Evolutionary conservation across 139 green algal genomes (phyloP), one percentile per base, ranked within the genome.

Genomic region (Volvox reticuliferus): DNA sequence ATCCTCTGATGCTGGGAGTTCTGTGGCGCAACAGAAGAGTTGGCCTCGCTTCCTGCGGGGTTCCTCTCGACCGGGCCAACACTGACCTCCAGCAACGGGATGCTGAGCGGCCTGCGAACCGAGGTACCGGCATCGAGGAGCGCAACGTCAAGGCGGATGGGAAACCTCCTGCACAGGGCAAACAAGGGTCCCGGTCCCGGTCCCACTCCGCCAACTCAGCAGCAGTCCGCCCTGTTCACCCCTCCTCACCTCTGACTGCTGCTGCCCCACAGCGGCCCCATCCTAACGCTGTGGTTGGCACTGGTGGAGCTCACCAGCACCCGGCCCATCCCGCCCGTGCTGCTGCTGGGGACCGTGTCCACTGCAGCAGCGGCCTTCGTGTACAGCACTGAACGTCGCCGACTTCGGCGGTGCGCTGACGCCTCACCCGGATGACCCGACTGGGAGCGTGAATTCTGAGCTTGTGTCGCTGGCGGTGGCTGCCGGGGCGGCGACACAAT

Each of bases 331-430:
- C 5, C 0, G 1, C 71, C 71, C 71, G 9, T 30, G 22, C 71
- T 30, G 26, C 71, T 30, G 33, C 76, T 73, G 35, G 24, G 2
- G 22, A 0, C 69, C 28, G 85, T 28, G 69, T 89, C 83, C 83
- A 88, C n/a, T 30, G 44, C 37, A n/a, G 85, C 69, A n/a, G 81
- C 79, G 79, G 78, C 79, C n/a, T 68, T 69, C 13, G 85, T 89
- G 85, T 89, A 68, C 2, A 89, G 24, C 44, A 89, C 85, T 9
- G 85, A 89, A 2, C 85, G 69, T 50, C 85, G 85, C 36, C 85
- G 68, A 36, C 20, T 30, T 26, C 67, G 83, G 13, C 26, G 67
- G 26, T 36, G 37, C 12, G 78, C 50, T 1, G 55, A 5, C 76
- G 76, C 76, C 76, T 82, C 33, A 21, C 19, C 17, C 81, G 81